A percentile compares a stretch with the other conserved stretches of the same genome.
Evolutionary conservation across 805 yeast genomes (phyloP).

Genomic region (Saccharomyces mikatae): DNA sequence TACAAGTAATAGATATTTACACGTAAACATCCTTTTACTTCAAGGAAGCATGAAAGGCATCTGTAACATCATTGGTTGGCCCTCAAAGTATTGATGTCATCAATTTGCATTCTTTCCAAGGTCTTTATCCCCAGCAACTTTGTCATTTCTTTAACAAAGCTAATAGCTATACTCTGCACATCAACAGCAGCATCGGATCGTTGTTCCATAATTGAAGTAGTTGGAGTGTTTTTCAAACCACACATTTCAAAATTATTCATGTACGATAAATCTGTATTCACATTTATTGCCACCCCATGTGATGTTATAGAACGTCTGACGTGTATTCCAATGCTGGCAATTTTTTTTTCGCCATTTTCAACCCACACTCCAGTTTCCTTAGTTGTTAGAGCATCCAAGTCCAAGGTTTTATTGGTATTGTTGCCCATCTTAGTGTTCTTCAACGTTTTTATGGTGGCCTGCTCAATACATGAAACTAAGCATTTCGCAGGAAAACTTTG

Average conservation of each 20-base stretch:
- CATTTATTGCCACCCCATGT: conserved; percentile 84
- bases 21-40: neutral
- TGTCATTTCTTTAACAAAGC: conserved; percentile 40
- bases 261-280: conserved; percentile 60
- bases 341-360: conserved; percentile 41
- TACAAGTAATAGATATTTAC: neutral
- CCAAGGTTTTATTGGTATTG: conserved; percentile 2
- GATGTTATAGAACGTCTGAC: conserved; percentile 77
- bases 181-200: conserved; percentile 18
- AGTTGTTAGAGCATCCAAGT: conserved; percentile 36
- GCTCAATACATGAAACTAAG: conserved; percentile 56
- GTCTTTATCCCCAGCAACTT: conserved; percentile 31
- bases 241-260: conserved; percentile 75
- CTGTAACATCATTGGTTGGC: neutral
- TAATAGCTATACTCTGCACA: conserved; percentile 35
- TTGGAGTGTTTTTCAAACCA: conserved; percentile 61
- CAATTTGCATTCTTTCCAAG: conserved; percentile 33
- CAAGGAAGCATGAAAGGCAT: neutral
- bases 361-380: conserved; percentile 89
- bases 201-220: conserved; percentile 42
- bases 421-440: conserved; percentile 4
- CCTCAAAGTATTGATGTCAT: conserved; percentile 23
- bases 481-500: conserved; percentile 51
- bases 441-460: conserved; percentile 45
- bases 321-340: conserved; percentile 86